Evolutionary conservation across 306 rosid species (phyloP).

Genomic region (Vigna hirtella): DNA sequence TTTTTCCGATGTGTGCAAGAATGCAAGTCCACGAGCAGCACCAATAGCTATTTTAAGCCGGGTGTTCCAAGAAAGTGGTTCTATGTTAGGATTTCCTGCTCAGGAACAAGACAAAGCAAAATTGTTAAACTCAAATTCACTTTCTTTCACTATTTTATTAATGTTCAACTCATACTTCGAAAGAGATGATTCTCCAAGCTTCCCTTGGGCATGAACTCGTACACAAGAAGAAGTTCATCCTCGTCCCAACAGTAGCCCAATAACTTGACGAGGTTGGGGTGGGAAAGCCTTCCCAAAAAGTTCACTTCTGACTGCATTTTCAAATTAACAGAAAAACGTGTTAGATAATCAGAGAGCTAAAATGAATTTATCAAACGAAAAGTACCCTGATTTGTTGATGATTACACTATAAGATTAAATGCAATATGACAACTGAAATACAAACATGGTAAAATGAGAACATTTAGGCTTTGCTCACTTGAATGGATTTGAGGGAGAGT

Average conservation of each 20-base stretch:
- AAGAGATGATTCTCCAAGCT: slow-evolving; percentile 95
- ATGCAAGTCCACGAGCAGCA: slow-evolving; percentile 89
- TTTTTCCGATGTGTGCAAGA: slow-evolving; percentile 78
- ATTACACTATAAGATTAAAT: slow-evolving; percentile 4
- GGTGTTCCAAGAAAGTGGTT: slow-evolving; percentile 77
- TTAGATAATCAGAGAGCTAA: neutral
- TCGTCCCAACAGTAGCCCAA: slow-evolving; percentile 88
- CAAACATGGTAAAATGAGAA: slow-evolving; percentile 1
- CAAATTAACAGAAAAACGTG: slow-evolving; percentile 30
- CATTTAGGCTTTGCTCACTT: neutral
- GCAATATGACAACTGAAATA: slow-evolving; percentile 19
- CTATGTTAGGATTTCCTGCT: slow-evolving; percentile 68
- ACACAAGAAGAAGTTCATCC: slow-evolving; percentile 83
- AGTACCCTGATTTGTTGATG: neutral
- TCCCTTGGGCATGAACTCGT: slow-evolving; percentile 87
- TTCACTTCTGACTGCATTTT: slow-evolving; percentile 79
- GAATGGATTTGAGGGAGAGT: too few relatives aligned
- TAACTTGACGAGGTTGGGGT: slow-evolving; percentile 84
- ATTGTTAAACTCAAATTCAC: slow-evolving; percentile 33
- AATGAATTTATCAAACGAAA: slow-evolving; percentile 25
- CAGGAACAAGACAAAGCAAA: slow-evolving; percentile 21
- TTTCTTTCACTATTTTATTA: slow-evolving; percentile 13
- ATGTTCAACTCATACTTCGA: slow-evolving; percentile 64
- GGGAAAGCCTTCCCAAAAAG: slow-evolving; percentile 84
- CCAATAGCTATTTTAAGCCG: slow-evolving; percentile 80